Evolutionary conservation across 805 yeast species (phyloP).

Genomic region (Yamadazyma akitaensis): DNA sequence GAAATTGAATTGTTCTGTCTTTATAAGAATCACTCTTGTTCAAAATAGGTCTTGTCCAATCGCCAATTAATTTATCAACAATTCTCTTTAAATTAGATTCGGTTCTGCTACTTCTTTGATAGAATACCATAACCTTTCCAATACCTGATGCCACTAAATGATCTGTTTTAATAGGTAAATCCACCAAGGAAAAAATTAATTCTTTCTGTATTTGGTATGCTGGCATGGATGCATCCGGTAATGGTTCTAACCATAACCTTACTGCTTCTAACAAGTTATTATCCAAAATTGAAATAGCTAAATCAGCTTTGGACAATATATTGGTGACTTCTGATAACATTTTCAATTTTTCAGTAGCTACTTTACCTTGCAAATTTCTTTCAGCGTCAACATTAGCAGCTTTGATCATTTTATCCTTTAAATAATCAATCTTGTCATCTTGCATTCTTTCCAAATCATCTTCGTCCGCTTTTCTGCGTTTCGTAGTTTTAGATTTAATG

Average conservation of each 20-base stretch:
- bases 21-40: conserved; percentile 93
- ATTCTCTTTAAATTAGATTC: conserved; percentile 82
- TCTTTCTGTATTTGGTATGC: conserved; percentile 93
- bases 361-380: conserved; percentile 54
- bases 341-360: conserved; percentile 75
- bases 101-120: conserved; percentile 85
- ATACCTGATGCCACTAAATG: conserved; percentile 92
- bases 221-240: conserved; percentile 98
- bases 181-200: conserved; percentile 66
- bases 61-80: conserved; percentile 89
- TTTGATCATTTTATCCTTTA: conserved; percentile 86
- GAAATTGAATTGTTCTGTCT: conserved; percentile 71
- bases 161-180: conserved; percentile 90
- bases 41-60: conserved; percentile 98
- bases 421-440: conserved; percentile 79
- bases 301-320: conserved; percentile 72
- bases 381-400: conserved; percentile 77
- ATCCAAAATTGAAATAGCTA: conserved; percentile 90
- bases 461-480: conserved; percentile 72
- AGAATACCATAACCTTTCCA: conserved; percentile 90
- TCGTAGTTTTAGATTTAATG: conserved; percentile 57
- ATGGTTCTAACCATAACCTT: conserved; percentile 95
- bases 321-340: conserved; percentile 76
- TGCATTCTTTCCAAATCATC: conserved; percentile 94
- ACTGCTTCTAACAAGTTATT: conserved; percentile 91